Conservation (phyloP, 495 filamentous ascomycete species). For the Letharia columbiana region DNA sequence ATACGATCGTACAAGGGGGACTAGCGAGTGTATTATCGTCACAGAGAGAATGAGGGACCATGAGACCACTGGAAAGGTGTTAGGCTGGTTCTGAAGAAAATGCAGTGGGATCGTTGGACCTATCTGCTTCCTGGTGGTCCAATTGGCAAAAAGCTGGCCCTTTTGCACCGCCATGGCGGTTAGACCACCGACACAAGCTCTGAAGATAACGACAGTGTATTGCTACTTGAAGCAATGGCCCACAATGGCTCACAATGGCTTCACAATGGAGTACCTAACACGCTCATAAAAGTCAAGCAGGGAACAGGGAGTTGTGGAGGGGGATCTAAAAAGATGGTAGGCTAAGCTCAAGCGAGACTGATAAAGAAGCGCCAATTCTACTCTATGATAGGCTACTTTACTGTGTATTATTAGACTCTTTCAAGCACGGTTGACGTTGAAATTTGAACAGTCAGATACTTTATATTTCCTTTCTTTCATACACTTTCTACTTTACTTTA, state of each 20-base stretch:
- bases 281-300: neutral
- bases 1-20: slow-evolving; percentile 64
- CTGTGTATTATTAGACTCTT: no score
- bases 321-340: neutral
- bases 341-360: neutral
- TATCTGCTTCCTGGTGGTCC: slow-evolving; percentile 17
- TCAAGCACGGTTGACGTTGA: no score
- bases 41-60: slow-evolving; percentile 69
- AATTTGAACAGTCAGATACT: no score
- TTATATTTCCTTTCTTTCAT: no score
- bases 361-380: neutral
- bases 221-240: slow-evolving; percentile 1
- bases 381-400: no score
- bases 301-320: neutral
- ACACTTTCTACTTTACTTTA: no score
- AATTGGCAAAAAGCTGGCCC: slow-evolving; percentile 17
- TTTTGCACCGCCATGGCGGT: slow-evolving; percentile 11
- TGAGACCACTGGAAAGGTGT: slow-evolving; percentile 52
- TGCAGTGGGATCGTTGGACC: slow-evolving; percentile 6
- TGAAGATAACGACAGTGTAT: slow-evolving; percentile 16
- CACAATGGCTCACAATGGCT: slow-evolving; percentile 3
- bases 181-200: neutral
- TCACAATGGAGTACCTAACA: neutral
- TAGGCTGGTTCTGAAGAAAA: neutral
- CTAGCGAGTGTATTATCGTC: slow-evolving; percentile 62